A percentile compares a stretch with the other conserved stretches of the same genome.
phyloP scores from a whole-genome alignment of 495 filamentous ascomycete genomes.

The Xylaria flabelliformis region DNA sequence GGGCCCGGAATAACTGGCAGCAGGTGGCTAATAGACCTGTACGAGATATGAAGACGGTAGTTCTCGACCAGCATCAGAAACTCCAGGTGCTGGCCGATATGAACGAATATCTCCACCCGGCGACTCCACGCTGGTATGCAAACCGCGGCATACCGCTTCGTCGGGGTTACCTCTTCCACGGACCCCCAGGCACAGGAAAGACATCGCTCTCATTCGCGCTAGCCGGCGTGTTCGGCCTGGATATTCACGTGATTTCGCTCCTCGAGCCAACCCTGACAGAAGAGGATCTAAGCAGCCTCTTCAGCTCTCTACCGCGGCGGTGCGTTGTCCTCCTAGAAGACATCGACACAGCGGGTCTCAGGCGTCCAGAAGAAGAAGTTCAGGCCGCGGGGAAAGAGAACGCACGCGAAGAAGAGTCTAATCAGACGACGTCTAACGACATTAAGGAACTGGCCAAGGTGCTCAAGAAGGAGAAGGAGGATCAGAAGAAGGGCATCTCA shows the following conservation, averaged over 20 bases:
- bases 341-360: constrained; percentile 72
- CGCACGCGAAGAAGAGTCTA: constrained; percentile 19
- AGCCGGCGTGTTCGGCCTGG: constrained; percentile 71
- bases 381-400: constrained; percentile 28
- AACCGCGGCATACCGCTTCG: constrained; percentile 90
- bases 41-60: constrained; percentile 81
- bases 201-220: constrained; percentile 68
- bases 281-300: constrained; percentile 70
- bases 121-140: constrained; percentile 76
- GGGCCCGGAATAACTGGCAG: constrained; percentile 61
- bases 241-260: constrained; percentile 70
- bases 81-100: constrained; percentile 75
- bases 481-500: constrained; percentile 60
- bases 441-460: constrained; percentile 47
- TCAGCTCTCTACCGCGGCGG: constrained; percentile 66
- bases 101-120: constrained; percentile 83
- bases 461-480: constrained; percentile 40
- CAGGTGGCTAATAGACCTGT: constrained; percentile 72
- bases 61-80: constrained; percentile 79
- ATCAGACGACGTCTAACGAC: constrained; percentile 29
- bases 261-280: constrained; percentile 70
- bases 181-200: constrained; percentile 73
- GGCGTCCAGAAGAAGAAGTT: constrained; percentile 48
- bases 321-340: constrained; percentile 77
- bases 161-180: constrained; percentile 84